Evolutionary conservation across 2,329 filamentous ascomycete species (phyloP).

Genomic region (Neonectria ditissima): DNA sequence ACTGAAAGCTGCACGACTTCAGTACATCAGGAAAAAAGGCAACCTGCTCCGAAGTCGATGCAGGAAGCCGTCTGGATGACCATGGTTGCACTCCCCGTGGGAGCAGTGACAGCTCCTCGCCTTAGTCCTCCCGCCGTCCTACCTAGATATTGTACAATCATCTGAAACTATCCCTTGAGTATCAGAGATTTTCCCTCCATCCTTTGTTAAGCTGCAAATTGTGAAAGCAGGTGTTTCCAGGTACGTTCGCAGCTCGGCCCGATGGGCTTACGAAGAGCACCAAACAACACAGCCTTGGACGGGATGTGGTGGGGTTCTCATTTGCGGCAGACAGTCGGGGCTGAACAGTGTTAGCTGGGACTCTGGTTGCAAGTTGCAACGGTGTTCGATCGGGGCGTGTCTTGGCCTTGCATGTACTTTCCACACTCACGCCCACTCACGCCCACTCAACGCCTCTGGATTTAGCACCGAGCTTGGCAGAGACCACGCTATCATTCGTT

Average conservation of each 20-base stretch:
- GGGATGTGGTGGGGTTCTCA: constrained; percentile 29
- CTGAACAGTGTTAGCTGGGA: constrained; percentile 29
- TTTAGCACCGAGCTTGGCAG: constrained; percentile 5
- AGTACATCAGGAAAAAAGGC: constrained; percentile 33
- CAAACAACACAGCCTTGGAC: constrained; percentile 32
- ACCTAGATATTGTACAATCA: constrained; percentile 46
- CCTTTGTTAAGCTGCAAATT: constrained; percentile 17
- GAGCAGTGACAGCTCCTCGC: constrained; percentile 42
- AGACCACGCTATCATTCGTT: constrained; percentile 13
- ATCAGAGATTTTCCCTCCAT: constrained; percentile 24
- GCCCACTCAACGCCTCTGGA: constrained; percentile 9
- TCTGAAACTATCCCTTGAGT: constrained; percentile 45
- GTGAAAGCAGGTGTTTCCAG: constrained; percentile 32
- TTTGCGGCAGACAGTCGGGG: constrained; percentile 8
- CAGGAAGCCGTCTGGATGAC: constrained; percentile 43
- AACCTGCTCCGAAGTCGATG: constrained; percentile 44
- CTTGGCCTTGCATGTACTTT: constrained; percentile 20
- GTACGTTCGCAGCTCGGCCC: constrained; percentile 40
- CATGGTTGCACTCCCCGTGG: constrained; percentile 37
- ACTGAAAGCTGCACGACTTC: constrained; percentile 27
- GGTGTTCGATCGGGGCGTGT: constrained; percentile 34
- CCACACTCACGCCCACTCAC: constrained; percentile 22
- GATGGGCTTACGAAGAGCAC: constrained; percentile 33
- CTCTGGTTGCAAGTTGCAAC: constrained; percentile 26
- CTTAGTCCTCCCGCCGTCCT: constrained; percentile 43